These are phyloP conservation scores for Brassica napus DNA, from an alignment of 345 rosid genomes.

Conservation along the genomic window DNA sequence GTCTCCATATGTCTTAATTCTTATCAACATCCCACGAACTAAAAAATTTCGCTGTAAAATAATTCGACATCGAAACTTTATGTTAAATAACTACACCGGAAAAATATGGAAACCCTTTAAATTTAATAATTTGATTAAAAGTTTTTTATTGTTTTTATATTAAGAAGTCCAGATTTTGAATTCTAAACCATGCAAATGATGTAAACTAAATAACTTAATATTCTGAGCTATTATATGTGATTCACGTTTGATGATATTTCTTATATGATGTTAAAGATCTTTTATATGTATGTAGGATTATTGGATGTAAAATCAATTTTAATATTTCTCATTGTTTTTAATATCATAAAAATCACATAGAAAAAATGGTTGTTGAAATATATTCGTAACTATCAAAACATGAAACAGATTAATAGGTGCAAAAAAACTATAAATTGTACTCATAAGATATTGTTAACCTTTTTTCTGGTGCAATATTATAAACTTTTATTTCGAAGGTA, in stretches of 20 bases:
- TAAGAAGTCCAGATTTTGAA: neutral
- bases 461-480: too few relatives aligned
- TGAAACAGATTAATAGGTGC: neutral
- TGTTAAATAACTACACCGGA: neutral
- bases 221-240: too few relatives aligned
- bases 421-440: neutral
- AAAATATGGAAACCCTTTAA: neutral
- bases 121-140: too few relatives aligned
- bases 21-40: neutral
- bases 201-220: too few relatives aligned
- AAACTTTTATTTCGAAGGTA: neutral
- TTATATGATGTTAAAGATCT: too few relatives aligned
- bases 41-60: neutral
- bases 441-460: too few relatives aligned
- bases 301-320: neutral
- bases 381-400: slow-evolving; percentile 5
- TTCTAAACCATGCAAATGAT: too few relatives aligned
- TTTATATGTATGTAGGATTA: too few relatives aligned
- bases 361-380: neutral
- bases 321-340: too few relatives aligned
- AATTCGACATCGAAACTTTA: neutral
- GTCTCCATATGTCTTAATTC: neutral
- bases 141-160: too few relatives aligned
- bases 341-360: neutral
- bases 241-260: neutral